Base-by-base conservation (phyloP, 2,329 filamentous ascomycete species). In the Torrubiellomyces zombiae region DNA sequence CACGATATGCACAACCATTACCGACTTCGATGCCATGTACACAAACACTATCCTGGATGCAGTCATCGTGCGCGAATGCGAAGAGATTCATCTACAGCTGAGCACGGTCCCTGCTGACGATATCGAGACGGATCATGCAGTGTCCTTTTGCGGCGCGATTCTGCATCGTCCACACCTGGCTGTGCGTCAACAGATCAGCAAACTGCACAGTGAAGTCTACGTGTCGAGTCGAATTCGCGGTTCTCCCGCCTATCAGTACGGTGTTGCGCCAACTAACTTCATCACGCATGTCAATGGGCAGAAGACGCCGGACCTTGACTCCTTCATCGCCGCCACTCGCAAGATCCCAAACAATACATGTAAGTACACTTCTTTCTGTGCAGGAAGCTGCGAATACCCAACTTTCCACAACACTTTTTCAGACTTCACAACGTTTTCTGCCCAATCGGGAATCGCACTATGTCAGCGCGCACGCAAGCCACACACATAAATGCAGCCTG, bases 1-100 rank as follows among this genome's bases (percentile, higher is more conserved):
- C 38, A 80, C 86, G 44, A 73, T 95, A 33, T 86, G 95, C 51
- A 98, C 91, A 1, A 75, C 81, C 24, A 83, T 94, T 28, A 78
- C 77, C 0, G 83, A 98, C 50, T 67, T 98, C 21, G 89, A 98
- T 47, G 64, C 94, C 37, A 95, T 95, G 89, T 98, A 98, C 55
- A 75, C 78, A 38, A 72, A 91, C 43, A 75, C 86, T 31, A 50
- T 67, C 16, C 67, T 98, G 2, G 78, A 91, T 37, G 85, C 83
- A 3, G 64, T 85, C 29, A 76, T 98, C 35, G 74, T 98, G 14
- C 76, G 89, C 22, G 76, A 86, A 44, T 80, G 82, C 36, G 51
- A 83, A 39, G 78, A 92, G 54, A 60, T 92, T 43, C 58, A 57
- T 9, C 60, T 95, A 32, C 67, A 74, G 40, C 67, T 95, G 11